Evolutionary conservation across 768 basidiomycete genomes (phyloP), one percentile per base, ranked within the genome.

Genomic region (Favolaschia claudopus): DNA sequence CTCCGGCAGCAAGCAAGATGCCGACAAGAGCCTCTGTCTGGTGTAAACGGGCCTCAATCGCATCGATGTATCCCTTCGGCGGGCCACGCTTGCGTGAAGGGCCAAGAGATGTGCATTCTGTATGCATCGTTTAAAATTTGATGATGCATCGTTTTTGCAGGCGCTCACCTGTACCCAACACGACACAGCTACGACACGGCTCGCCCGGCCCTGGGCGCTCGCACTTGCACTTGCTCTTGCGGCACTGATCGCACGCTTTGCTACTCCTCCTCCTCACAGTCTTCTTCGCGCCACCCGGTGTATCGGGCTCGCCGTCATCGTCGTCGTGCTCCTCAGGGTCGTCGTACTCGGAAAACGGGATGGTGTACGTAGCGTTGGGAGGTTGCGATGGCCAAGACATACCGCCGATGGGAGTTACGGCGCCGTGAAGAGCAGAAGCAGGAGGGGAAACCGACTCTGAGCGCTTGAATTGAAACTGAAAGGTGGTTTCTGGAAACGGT

Each of bases 61-160:
- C 93, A 68, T 96, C 93, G 69, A 96, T 95, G 79, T 96, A 96
- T 1, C 94, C 94, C 69, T 93, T 93, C n/a, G 92, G 91, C 4
- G 91, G 91, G 2, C 93, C 93, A 63, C 93, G 89, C 70, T 91
- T 91, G 65, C 89, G 84, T 13, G 90, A 91, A 8, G 89, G 89
- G 3, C 89, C 89, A 36, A 92, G 79, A 73, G 90, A 92, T 0
- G 91, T 91, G 69, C 90, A 92, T 19, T 85, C 89, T 91, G 69
- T n/a, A n/a, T n/a, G n/a, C n/a, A n/a, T n/a, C n/a, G n/a, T n/a
- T n/a, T n/a, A n/a, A n/a, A n/a, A n/a, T n/a, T n/a, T n/a, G n/a
- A n/a, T n/a, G n/a, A n/a, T n/a, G n/a, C n/a, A n/a, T n/a, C n/a
- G n/a, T n/a, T n/a, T n/a, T n/a, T n/a, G 19, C 28, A 13, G 13